Conservation (phyloP, 306 rosid genomes). For the Rosa rugosa region DNA sequence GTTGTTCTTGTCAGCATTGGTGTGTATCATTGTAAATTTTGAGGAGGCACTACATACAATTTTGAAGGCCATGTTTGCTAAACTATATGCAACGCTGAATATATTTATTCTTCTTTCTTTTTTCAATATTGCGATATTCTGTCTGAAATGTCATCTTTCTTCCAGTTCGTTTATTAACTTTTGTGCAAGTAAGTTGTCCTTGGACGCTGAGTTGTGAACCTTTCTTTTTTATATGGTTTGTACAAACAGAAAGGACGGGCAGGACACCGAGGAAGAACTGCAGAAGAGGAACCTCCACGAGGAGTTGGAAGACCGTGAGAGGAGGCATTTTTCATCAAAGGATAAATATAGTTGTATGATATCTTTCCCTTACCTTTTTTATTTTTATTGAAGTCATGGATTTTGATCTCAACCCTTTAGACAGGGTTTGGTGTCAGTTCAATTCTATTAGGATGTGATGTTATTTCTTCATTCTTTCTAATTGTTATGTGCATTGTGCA, state of each 20-base stretch:
- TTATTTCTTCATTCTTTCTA: not conserved
- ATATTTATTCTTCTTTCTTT: no score
- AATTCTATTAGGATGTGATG: not conserved
- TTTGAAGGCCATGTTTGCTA: not conserved
- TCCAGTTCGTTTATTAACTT: not conserved
- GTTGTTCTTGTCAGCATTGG: not conserved
- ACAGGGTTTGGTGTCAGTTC: not conserved
- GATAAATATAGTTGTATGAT: slow-evolving; percentile 67
- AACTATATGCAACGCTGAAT: no score
- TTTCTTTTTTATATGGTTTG: not conserved
- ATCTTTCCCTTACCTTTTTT: not conserved
- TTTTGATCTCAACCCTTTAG: not conserved
- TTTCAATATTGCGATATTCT: no score
- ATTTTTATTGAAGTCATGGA: not conserved
- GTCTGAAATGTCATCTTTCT: no score
- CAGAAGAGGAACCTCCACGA: slow-evolving; percentile 84
- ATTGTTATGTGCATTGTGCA: slow-evolving; percentile 37
- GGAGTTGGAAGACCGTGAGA: slow-evolving; percentile 87
- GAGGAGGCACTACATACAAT: no score
- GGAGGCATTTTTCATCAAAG: slow-evolving; percentile 91
- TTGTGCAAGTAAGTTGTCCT: not conserved
- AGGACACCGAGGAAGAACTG: slow-evolving; percentile 83
- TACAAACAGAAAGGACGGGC: slow-evolving; percentile 70
- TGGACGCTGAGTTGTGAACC: slow-evolving; percentile 1
- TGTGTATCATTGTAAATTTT: not conserved